Evolutionary conservation across 129 eudicot genomes (phyloP).

Genomic region (Glebionis coronaria): DNA sequence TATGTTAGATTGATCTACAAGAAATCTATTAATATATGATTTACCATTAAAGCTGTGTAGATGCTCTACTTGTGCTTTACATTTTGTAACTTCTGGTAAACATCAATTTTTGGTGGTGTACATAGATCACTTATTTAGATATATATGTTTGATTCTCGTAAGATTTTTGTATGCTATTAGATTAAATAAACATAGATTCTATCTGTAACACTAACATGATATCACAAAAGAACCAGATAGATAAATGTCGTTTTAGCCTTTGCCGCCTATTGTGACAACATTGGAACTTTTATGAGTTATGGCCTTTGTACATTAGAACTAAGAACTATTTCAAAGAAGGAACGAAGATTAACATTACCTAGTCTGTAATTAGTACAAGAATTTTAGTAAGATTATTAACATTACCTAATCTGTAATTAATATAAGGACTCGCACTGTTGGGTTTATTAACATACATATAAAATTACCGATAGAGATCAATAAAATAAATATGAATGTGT

Average conservation of each 20-base stretch:
- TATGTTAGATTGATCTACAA: constrained; percentile 15
- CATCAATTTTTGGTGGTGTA: no score
- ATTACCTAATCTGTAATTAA: neutral
- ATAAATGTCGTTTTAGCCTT: neutral
- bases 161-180: no score
- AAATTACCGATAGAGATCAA: no score
- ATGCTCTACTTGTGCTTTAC: no score
- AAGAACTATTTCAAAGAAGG: neutral
- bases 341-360: neutral
- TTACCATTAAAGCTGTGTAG: no score
- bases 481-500: no score
- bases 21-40: neutral
- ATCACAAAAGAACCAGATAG: neutral
- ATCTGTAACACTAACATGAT: neutral
- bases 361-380: neutral
- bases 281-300: neutral
- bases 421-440: constrained; percentile 4
- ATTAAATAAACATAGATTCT: no score
- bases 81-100: no score
- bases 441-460: neutral
- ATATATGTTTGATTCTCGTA: no score
- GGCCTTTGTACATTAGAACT: neutral
- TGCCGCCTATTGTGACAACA: neutral
- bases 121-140: no score
- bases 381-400: neutral